Evolutionary conservation across 2,329 filamentous ascomycete genomes (phyloP), one percentile per base, ranked within the genome.

Genomic region (Sarocladium kiliense): DNA sequence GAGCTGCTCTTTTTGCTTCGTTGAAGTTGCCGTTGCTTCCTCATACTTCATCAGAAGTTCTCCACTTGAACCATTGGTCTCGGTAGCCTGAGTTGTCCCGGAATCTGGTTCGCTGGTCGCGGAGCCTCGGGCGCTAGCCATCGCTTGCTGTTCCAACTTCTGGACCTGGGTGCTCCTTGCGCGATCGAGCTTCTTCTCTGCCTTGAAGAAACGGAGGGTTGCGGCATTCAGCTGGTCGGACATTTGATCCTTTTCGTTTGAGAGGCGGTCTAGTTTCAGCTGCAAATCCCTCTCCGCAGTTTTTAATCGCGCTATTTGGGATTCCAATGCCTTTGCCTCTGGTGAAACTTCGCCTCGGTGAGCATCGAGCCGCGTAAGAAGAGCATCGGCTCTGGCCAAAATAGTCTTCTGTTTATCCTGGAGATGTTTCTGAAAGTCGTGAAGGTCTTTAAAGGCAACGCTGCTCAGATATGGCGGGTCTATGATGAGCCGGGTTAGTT

Each of bases 101-200:
- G 36, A 19, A 18, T 39, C 36, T 19, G 30, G 36, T 27, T 56
- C 57, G n/a, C 44, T 55, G 14, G 62, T 61, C n/a, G 66, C 55
- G 21, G 65, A 69, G 84, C 58, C 81, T 72, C 79, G 76, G 6
- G 80, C 83, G 56, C 87, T 87, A 57, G 89, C 81, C 53, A 92
- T 82, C 30, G 92, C 91, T 71, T 96, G 90, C 64, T 91, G 88
- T 68, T 97, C 94, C 57, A 99, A 73, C 68, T 96, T 96, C 58
- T 92, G 89, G 1, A 97, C 91, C 56, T 96, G 91, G 16, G 85
- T 76, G 66, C 94, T 99, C 71, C 90, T 93, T 23, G 88, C 84
- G 42, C 94, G 85, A 68, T 99, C 94, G 54, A 97, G 77, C 68
- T 91, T 94, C 75, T 96, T 95, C 69, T 99, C 94, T 0, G 94